Percentiles rank a stretch among this genome's conserved stretches.
Evolutionary conservation across 148 eudicot species (phyloP).

Genomic region (Rhododendron kiyosumense): DNA sequence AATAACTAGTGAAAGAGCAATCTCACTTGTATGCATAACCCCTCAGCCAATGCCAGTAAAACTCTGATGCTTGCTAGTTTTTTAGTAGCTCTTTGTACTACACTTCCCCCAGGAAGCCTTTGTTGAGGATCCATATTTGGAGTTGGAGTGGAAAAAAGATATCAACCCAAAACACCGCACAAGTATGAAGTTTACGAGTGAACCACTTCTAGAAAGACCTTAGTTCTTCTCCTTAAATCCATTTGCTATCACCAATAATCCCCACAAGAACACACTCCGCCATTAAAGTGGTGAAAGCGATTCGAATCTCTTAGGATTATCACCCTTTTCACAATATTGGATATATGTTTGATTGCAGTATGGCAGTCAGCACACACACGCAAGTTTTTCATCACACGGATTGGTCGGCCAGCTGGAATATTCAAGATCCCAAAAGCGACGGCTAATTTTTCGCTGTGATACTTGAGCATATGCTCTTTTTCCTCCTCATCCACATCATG

Average conservation of each 20-base stretch:
- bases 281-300: constrained; percentile 46
- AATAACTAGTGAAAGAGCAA: not conserved
- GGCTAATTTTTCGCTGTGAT: constrained; percentile 47
- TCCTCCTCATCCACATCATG: constrained; percentile 56
- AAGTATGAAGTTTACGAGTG: not conserved
- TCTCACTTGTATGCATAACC: not conserved
- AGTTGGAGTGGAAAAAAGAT: not conserved
- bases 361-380: constrained; percentile 52
- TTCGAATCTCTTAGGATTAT: constrained; percentile 45
- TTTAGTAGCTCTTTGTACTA: not conserved
- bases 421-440: constrained; percentile 41
- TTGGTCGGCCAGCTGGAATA: constrained; percentile 31
- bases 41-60: not conserved
- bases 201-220: not conserved
- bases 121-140: not conserved
- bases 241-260: constrained; percentile 43
- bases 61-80: not conserved
- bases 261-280: constrained; percentile 46
- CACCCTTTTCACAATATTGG: constrained; percentile 38
- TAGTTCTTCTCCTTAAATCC: not conserved
- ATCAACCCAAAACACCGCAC: not conserved
- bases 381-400: constrained; percentile 45
- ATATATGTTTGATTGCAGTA: constrained; percentile 40
- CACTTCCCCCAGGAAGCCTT: not conserved
- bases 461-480: constrained; percentile 45